Evolutionary conservation across 441 rosid genomes (phyloP), one percentile per base, ranked within the genome.

Genomic region (Lepidium campestre): DNA sequence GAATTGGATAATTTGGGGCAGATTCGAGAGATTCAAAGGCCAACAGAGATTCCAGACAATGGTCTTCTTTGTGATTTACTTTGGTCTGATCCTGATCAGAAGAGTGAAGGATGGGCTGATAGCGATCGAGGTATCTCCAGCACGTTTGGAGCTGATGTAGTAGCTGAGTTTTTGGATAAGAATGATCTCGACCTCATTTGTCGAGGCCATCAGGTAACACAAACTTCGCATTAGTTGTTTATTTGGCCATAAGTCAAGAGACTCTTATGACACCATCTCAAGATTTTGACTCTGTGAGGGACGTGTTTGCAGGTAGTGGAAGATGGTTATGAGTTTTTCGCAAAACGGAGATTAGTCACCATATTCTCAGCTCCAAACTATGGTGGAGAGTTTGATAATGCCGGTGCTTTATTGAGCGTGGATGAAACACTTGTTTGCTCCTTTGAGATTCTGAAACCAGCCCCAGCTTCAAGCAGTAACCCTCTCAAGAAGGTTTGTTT

Each of bases 301-400:
- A 46, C 1, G 2, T 25, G 45, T 37, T 39, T 83, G 63, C 84
- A 93, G 98, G 98, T 89, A 53, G 98, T 93, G 68, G 98, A 93
- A 75, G 98, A 93, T 53, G 98, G 98, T 6, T 93, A 93, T 1
- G 97, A 93, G 78, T 93, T 93, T 67, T 93, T 93, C 6, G 98
- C 96, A 1, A 87, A 81, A 68, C 75, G 97, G 71, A 82, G 83
- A 74, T 75, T 93, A 73, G 98, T 93, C 37, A 93, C 95, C 0
- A 89, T 93, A 71, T 93, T 93, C 80, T 93, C 98, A 7, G 97
- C 98, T 62, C 95, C 98, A 32, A 93, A 93, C 80, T 93, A 93
- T 67, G 98, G 98, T 3, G 98, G 98, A 63, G 98, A 93, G 79
- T 93, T 93, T 75, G 97, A 93, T 78, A 93, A 93, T 71, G 98